Evolutionary conservation across 108 stramenopile species (phyloP).

Genomic region (Stephanodiscus minutulus): DNA sequence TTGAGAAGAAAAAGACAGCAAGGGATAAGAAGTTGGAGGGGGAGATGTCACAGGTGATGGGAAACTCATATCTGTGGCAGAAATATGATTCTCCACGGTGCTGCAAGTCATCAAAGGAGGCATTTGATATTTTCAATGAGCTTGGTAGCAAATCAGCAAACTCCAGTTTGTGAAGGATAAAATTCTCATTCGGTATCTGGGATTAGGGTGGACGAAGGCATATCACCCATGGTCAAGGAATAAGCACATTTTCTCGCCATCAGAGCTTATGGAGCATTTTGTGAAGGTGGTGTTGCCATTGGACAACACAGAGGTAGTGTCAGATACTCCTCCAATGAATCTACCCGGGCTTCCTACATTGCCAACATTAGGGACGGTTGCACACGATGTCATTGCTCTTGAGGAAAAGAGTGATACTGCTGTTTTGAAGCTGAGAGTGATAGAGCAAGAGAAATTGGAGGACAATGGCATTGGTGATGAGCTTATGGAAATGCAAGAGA

Average conservation of each 20-base stretch:
- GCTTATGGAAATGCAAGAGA: not conserved
- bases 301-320: not conserved
- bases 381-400: not conserved
- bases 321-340: not conserved
- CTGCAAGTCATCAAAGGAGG: too few relatives aligned
- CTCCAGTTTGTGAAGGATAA: not conserved
- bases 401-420: too few relatives aligned
- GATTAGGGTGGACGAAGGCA: constrained; percentile 1
- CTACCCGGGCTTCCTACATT: not conserved
- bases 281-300: not conserved
- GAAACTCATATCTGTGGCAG: too few relatives aligned
- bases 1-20: too few relatives aligned
- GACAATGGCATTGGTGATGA: too few relatives aligned
- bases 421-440: too few relatives aligned
- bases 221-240: constrained; percentile 4
- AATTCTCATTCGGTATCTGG: constrained; percentile 6
- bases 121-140: too few relatives aligned
- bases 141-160: too few relatives aligned
- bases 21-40: too few relatives aligned
- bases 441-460: too few relatives aligned
- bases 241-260: not conserved
- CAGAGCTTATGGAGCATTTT: constrained; percentile 4
- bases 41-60: too few relatives aligned
- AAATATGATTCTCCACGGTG: too few relatives aligned
- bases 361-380: not conserved